Evolutionary conservation across 495 filamentous ascomycete genomes (phyloP), one percentile per base, ranked within the genome.

Genomic region (Annulohypoxylon moriforme): DNA sequence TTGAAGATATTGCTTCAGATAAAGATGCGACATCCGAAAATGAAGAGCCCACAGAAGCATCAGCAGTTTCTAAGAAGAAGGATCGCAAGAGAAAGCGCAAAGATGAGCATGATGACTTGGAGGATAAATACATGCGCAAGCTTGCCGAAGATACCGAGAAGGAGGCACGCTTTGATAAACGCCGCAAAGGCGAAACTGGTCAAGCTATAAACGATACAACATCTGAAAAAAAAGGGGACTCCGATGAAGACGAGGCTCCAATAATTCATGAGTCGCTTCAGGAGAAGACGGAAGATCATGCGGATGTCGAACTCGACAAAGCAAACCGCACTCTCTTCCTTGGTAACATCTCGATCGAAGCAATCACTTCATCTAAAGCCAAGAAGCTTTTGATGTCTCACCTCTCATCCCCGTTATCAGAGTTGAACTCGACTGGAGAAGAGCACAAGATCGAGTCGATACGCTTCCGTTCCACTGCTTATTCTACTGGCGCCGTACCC

Each of bases 391-490:
- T 98, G 14, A 77, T 93, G 29, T 82, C 83, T 36, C 93, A 97
- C 65, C 81, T 90, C 66, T 79, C 83, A 50, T 84, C 86, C 7
- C 76, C 76, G 13, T 68, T 78, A 31, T 73, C 71, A 11, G 75
- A 85, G 59, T 75, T 89, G 42, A 79, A 85, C 49, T 72, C 82
- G 36, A 78, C 82, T 3, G 76, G 68, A 6, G 81, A 81, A 1
- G 75, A 81, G 0, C 92, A 94, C 78, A 93, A 92, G 75, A 82
- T 98, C 20, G 90, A 96, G 69, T 96, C 93, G 2, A 83, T 99
- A 63, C 92, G 96, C 13, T 99, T 98, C 84, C 92, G 96, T 55
- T 97, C 94, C 25, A 93, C 92, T 16, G 90, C 96, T 2, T 98
- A 94, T 79, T 84, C 89, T 2, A 86, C 87, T 6, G 86, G 85